A percentile compares a stretch with the other conserved stretches of the same genome.
phyloP scores from a whole-genome alignment of 306 rosid genomes.

The Erythrophleum fordii region DNA sequence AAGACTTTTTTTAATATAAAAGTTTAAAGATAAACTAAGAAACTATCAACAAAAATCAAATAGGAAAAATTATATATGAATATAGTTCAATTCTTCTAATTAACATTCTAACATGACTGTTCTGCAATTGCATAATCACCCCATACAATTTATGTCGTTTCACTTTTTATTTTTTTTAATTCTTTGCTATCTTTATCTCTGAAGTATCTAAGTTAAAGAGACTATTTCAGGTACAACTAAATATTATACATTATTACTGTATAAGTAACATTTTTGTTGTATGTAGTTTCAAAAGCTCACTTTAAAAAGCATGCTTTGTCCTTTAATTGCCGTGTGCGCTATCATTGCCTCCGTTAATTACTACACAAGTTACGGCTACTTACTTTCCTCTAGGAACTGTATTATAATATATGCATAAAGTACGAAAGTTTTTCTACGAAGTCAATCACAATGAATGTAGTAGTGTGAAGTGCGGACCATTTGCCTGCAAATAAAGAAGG shows the following conservation, averaged over 20 bases:
- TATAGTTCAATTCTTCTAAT: no score
- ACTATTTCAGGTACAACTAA: background rate
- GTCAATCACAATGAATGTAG: slow-evolving; percentile 49
- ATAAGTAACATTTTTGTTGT: background rate
- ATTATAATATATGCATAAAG: slow-evolving; percentile 14
- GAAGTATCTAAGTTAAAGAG: no score
- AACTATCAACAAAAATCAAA: background rate
- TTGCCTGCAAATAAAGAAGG: slow-evolving; percentile 36
- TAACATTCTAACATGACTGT: background rate
- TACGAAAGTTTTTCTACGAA: slow-evolving; percentile 31
- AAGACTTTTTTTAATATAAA: background rate
- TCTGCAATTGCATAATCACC: no score
- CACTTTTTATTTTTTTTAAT: no score
- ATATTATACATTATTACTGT: background rate
- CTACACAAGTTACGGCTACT: slow-evolving; percentile 34
- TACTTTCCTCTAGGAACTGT: slow-evolving; percentile 35
- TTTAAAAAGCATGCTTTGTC: slow-evolving; percentile 68
- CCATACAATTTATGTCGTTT: no score
- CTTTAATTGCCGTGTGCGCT: slow-evolving; percentile 51
- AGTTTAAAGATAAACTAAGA: background rate
- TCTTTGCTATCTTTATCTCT: no score
- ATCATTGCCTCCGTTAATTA: slow-evolving; percentile 48
- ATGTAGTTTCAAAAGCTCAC: slow-evolving; percentile 44
- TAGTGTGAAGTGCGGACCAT: slow-evolving; percentile 38
- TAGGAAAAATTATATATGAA: no score